Percentiles rank a stretch among this genome's conserved stretches.
Conservation (phyloP, 768 basidiomycete genomes). For the Mrakia blollopis region DNA sequence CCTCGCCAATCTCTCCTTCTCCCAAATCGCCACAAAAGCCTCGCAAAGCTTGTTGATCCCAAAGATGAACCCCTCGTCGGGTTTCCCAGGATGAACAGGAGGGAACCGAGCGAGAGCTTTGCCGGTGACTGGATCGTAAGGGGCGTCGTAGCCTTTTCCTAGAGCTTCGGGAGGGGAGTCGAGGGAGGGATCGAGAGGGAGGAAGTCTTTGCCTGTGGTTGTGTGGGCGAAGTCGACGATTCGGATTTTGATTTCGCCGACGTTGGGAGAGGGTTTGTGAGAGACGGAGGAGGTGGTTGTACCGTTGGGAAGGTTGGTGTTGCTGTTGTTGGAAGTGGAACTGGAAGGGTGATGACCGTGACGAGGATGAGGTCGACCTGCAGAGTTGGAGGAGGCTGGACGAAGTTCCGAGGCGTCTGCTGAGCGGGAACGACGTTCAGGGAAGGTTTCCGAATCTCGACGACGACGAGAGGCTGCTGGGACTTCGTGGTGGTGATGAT, state of each 20-base stretch:
- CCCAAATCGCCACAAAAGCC: slow-evolving; percentile 78
- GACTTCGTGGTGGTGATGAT: slow-evolving; percentile 32
- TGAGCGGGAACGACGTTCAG: slow-evolving; percentile 27
- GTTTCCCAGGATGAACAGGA: slow-evolving; percentile 78
- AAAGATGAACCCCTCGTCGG: slow-evolving; percentile 90
- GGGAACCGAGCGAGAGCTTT: slow-evolving; percentile 87
- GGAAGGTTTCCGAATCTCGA: slow-evolving; percentile 14
- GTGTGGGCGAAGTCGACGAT: slow-evolving; percentile 99
- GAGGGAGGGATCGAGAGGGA: slow-evolving; percentile 52
- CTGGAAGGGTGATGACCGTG: neutral
- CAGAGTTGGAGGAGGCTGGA: slow-evolving; percentile 9
- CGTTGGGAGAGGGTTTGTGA: neutral
- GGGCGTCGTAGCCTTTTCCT: slow-evolving; percentile 73
- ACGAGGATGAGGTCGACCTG: neutral
- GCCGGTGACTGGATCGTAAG: slow-evolving; percentile 75
- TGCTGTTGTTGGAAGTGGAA: neutral
- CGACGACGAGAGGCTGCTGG: slow-evolving; percentile 15
- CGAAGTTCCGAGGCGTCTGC: slow-evolving; percentile 22
- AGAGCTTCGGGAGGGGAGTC: slow-evolving; percentile 46
- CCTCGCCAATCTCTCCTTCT: slow-evolving; percentile 62
- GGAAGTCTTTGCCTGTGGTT: slow-evolving; percentile 88
- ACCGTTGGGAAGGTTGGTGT: neutral
- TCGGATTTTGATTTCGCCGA: slow-evolving; percentile 87
- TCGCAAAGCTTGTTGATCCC: slow-evolving; percentile 76
- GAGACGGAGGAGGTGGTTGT: neutral